Percentiles rank a stretch among this genome's conserved stretches.
Conservation (phyloP, 768 basidiomycete species). For the Hydnomerulius pinastri region DNA sequence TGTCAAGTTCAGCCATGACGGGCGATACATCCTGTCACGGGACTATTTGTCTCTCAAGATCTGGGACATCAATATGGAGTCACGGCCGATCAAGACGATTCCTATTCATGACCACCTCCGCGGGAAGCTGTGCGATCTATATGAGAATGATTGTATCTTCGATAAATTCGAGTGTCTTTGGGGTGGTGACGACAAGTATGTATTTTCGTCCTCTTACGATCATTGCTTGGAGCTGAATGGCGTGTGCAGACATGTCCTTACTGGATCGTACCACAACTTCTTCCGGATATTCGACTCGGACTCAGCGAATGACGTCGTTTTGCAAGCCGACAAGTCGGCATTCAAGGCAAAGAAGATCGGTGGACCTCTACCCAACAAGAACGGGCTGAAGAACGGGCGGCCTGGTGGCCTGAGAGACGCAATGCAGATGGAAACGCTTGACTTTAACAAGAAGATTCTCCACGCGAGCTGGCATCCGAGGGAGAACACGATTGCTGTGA, state of each 20-base stretch:
- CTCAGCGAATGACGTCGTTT: slow-evolving; percentile 81
- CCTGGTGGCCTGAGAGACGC: slow-evolving; percentile 71
- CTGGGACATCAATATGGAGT: slow-evolving; percentile 99
- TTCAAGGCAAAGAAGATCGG: slow-evolving; percentile 99
- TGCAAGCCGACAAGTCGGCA: slow-evolving; percentile 98
- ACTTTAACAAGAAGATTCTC: slow-evolving; percentile 97
- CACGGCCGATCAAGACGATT: slow-evolving; percentile 93
- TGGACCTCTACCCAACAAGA: slow-evolving; percentile 73
- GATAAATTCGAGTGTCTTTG: slow-evolving; percentile 99
- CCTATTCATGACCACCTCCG: slow-evolving; percentile 98
- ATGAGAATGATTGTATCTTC: slow-evolving; percentile 99
- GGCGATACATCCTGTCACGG: slow-evolving; percentile 93
- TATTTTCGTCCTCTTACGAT: slow-evolving; percentile 27
- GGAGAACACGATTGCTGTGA: slow-evolving; percentile 96
- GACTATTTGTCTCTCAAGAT: slow-evolving; percentile 99
- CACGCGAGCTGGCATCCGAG: slow-evolving; percentile 97
- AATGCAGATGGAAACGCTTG: slow-evolving; percentile 83
- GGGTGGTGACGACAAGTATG: slow-evolving; percentile 94
- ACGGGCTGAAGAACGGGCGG: slow-evolving; percentile 75
- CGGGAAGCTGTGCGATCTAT: slow-evolving; percentile 96
- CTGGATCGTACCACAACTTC: slow-evolving; percentile 99
- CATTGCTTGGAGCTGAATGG: slow-evolving; percentile 2
- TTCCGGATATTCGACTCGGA: slow-evolving; percentile 99
- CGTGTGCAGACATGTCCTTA: slow-evolving; percentile 81
- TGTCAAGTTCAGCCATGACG: slow-evolving; percentile 98